These are phyloP conservation scores for Trichoderma lentiforme DNA, from an alignment of 2,329 filamentous ascomycete genomes.

Conservation along the genomic window DNA sequence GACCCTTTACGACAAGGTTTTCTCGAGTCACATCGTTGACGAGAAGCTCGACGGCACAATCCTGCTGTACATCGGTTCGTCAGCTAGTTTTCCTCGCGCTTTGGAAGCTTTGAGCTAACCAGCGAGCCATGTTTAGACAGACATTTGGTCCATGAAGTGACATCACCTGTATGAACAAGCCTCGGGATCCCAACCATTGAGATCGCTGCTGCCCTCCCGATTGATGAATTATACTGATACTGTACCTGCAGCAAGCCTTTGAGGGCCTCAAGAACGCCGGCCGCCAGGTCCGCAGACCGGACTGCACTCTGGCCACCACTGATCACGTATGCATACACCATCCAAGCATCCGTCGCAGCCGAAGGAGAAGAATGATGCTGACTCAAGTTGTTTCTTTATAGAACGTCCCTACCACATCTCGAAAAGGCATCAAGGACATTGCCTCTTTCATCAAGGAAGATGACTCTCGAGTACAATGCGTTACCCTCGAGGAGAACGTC, in stretches of 20 bases:
- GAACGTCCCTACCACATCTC: conserved; percentile 90
- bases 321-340: conserved; percentile 71
- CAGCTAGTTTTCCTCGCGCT: background rate
- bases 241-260: conserved; percentile 74
- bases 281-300: conserved; percentile 83
- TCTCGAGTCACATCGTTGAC: conserved; percentile 90
- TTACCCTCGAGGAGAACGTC: conserved; percentile 95
- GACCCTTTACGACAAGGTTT: conserved; percentile 97
- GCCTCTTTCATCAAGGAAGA: conserved; percentile 91
- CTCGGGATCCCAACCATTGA: background rate
- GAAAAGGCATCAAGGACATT: conserved; percentile 92
- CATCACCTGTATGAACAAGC: conserved; percentile 70
- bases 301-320: conserved; percentile 94
- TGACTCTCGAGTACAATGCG: conserved; percentile 89
- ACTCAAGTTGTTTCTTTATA: conserved; percentile 35
- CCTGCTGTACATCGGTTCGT: conserved; percentile 85
- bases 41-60: conserved; percentile 92
- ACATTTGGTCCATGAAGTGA: conserved; percentile 97
- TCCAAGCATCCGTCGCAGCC: background rate
- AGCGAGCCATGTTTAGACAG: conserved; percentile 58
- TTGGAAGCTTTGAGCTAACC: background rate
- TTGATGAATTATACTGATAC: background rate
- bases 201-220: background rate
- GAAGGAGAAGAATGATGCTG: background rate
- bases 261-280: conserved; percentile 89